Percentiles rank a stretch among this genome's conserved stretches.
Evolutionary conservation across 176 grass and related monocot species (phyloP).

Genomic region (Bothriochloa decipiens): DNA sequence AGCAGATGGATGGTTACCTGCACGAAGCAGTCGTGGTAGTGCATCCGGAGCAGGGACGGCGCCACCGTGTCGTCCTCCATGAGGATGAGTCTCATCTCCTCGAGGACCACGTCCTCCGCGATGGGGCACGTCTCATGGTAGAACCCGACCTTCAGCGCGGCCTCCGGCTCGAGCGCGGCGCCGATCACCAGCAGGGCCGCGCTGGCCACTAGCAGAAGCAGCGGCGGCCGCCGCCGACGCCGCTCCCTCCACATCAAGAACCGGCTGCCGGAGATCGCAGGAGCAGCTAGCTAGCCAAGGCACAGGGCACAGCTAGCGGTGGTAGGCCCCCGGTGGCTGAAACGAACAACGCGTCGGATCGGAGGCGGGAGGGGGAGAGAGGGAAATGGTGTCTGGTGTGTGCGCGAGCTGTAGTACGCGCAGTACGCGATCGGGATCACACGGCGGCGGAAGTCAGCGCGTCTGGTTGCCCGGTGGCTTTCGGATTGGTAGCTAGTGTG

Average conservation of each 20-base stretch:
- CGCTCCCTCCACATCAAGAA: conserved; percentile 31
- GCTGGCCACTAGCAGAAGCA: background rate
- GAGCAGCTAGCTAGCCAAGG: background rate
- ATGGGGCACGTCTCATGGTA: conserved; percentile 48
- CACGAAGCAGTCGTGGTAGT: conserved; percentile 77
- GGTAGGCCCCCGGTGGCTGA: background rate
- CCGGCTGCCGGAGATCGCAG: background rate
- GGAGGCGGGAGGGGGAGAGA: background rate
- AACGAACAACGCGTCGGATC: background rate
- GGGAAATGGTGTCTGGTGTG: background rate
- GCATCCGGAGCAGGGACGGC: conserved; percentile 68
- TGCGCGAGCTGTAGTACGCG: background rate
- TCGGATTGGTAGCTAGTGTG: conserved; percentile 18
- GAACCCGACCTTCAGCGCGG: conserved; percentile 46
- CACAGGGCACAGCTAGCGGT: background rate
- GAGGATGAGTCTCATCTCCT: conserved; percentile 48
- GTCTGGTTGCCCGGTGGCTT: conserved; percentile 39
- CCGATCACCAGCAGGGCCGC: background rate
- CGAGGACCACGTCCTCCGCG: conserved; percentile 51
- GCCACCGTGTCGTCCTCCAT: conserved; percentile 47
- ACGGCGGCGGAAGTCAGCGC: conserved; percentile 26
- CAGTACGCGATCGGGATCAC: conserved; percentile 26
- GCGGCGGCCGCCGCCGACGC: background rate
- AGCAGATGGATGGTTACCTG: conserved; percentile 7
- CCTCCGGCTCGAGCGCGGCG: background rate